Evolutionary conservation across 75 land plant genomes (phyloP), one percentile per base, ranked within the genome.

Genomic region (Pinus taeda): DNA sequence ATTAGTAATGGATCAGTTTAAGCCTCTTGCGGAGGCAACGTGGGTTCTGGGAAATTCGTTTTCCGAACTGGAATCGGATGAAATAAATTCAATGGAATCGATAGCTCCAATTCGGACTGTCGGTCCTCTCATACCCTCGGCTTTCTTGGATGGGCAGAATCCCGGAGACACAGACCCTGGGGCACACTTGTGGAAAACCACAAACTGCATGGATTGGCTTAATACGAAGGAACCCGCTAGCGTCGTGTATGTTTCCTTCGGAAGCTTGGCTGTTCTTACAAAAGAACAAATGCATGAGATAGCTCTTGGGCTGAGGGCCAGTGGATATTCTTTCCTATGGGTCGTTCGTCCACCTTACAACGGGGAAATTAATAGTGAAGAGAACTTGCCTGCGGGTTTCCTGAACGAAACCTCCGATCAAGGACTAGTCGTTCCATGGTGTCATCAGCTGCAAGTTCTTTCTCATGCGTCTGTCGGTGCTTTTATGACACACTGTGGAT

Each of bases 1-100:
- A 13, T 74, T 78, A 5, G 80, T 87, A 73, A 24, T 79, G 0
- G 78, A 74, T 1, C 55, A 57, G 7, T 33, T 24, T 57, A 33
- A 72, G 45, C 79, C 83, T 70, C 71, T 88, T 0, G 6, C 21
- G 2, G 86, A 90, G 75, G 80, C 78, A 2, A 77, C 78, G 49
- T 90, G 92, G 66, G 59, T 90, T 5, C 76, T 92, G 33, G 73
- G 81, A 71, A 87, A 92, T 66, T 77, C 92, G 14, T 88, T 88
- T 74, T 60, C 84, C 1, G 92, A 84, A 59, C 83, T 92, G 22
- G 95, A 92, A 78, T 60, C 59, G 13, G 84, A 82, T 1, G 70
- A 79, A 9, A 71, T 92, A 30, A 72, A 79, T 0, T 75, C 82
- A 56, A 74, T 87, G 75, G 53, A 81, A 8, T 33, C 75, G 26